These are phyloP conservation scores for Stachybotrys echinatus DNA, from an alignment of 2,329 filamentous ascomycete species.

Conservation along the genomic window DNA sequence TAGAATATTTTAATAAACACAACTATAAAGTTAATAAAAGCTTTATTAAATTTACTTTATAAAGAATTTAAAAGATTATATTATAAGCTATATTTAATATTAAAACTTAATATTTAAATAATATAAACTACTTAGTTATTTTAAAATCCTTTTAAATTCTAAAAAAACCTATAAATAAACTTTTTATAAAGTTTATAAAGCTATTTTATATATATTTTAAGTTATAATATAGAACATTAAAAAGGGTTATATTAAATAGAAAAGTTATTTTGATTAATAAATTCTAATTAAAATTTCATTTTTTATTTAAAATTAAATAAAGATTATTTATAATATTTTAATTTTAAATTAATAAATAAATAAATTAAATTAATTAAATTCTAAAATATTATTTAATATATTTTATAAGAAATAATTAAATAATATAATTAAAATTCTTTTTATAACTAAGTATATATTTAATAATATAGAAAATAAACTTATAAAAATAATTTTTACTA, in stretches of 20 bases:
- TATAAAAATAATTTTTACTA: too few species aligned
- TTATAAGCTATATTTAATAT: background rate
- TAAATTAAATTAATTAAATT: too few species aligned
- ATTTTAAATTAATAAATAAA: too few species aligned
- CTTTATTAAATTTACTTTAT: background rate
- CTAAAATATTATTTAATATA: constrained; percentile 1
- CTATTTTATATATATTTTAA: background rate
- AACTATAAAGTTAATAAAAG: background rate
- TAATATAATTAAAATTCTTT: too few species aligned
- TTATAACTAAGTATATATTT: background rate
- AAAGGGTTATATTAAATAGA: background rate
- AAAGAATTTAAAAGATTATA: background rate
- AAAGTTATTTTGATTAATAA: background rate
- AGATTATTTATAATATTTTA: too few species aligned
- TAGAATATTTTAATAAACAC: constrained; percentile 1
- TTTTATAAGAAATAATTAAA: too few species aligned
- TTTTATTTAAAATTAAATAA: too few species aligned
- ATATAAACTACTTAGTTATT: background rate
- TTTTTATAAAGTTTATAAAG: background rate
- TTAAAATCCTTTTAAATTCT: background rate
- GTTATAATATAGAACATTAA: too few species aligned
- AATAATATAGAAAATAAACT: too few species aligned
- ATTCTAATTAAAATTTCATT: too few species aligned
- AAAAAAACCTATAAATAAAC: background rate
- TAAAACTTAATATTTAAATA: background rate